These are phyloP conservation scores for Backusella westeae DNA, from an alignment of 192 early-diverging fungal genomes.

Conservation along the genomic window DNA sequence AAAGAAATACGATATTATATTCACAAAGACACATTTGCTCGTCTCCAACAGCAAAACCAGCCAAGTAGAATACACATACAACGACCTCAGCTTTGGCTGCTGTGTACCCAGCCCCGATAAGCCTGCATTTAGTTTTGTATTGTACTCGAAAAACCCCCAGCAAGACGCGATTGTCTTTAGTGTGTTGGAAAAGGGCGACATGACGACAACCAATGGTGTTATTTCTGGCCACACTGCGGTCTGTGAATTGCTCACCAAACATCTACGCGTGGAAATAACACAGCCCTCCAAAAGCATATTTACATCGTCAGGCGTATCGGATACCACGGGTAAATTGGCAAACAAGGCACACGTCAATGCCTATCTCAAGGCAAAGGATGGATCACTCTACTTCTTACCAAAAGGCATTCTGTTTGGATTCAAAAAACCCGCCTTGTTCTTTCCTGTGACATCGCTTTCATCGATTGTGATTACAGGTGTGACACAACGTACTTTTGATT, in stretches of 20 bases:
- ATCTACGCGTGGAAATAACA: background rate
- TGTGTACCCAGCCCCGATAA: conserved; percentile 18
- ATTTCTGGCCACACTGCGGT: background rate
- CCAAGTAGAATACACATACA: background rate
- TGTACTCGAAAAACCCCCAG: background rate
- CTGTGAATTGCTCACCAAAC: background rate
- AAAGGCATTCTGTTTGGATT: conserved; percentile 51
- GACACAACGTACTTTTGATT: conserved; percentile 42
- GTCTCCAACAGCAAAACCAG: conserved; percentile 1
- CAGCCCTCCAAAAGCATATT: background rate
- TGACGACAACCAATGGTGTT: background rate
- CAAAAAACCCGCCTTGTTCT: conserved; percentile 51
- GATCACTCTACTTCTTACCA: conserved; percentile 41
- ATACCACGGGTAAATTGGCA: background rate
- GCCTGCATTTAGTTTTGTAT: background rate
- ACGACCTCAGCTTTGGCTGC: background rate
- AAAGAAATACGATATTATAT: background rate
- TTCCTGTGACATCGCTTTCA: conserved; percentile 34
- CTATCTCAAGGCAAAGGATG: conserved; percentile 36
- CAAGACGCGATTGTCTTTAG: background rate
- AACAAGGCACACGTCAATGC: conserved; percentile 15
- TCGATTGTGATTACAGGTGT: conserved; percentile 33
- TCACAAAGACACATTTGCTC: background rate
- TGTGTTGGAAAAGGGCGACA: background rate
- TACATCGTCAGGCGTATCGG: background rate